Base-by-base conservation (phyloP, 305 asterid genomes). In the Withania somnifera region DNA sequence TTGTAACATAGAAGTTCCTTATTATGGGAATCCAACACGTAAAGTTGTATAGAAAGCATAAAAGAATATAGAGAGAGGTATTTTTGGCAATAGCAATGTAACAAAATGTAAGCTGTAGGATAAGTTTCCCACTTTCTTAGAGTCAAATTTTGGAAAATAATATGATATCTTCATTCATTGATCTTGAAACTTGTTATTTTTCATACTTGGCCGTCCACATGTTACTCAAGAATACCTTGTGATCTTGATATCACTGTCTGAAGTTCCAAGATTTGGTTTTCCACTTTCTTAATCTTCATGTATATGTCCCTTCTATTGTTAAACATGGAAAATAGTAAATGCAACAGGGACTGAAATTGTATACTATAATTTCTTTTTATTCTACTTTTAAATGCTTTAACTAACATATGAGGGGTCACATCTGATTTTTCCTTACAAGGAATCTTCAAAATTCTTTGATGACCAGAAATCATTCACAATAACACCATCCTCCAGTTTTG, bases 1-100 rank as follows among this genome's bases (percentile, higher is more conserved):
- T 50, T 90, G 94, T 91, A 90, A 86, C 87, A 89, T 92, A 90
- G 84, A 81, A 58, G 84, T 88, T 86, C 83, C 89, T 88, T 78
- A 77, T 87, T 58, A 73, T 9, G 84, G 89, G 91, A 87, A 83
- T 85, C 91, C 79, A 80, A 56, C 69, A 78, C 40, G 45, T 76
- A 78, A 84, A 83, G 81, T 84, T 91, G 92, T 88, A 90, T 80
- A 88, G 89, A 84, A 73, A 73, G 58, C 79, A 73, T 73, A 73
- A 42, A 73, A 73, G 79, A 73, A 42, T 26, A 24, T 73, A 73
- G 79, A 73, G 6, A 14, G 47, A 73, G 60, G 79, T 73, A 13
- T 3, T 7, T 14, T 73, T 50, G 47, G 79, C 79, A 47, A 73
- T 26, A 73, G 42, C 60, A 47, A 15, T 73, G 79, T 73, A 73